Evolutionary conservation across 306 rosid species (phyloP), one percentile per base, ranked within the genome.

Genomic region (Arachis stenosperma): DNA sequence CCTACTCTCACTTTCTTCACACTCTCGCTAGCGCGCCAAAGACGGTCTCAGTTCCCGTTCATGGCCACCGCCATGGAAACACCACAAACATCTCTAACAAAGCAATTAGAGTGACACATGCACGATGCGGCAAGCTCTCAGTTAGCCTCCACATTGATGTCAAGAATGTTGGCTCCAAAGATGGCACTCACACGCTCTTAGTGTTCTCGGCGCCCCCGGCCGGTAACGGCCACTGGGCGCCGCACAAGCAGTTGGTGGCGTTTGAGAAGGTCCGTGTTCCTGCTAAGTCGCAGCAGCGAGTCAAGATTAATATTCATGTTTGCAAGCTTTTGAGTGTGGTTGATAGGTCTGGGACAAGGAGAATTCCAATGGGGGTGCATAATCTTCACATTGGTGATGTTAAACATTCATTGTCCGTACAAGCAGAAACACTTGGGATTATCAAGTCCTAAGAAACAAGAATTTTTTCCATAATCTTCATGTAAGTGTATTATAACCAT

Each of bases 321-420:
- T 92, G 98, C 75, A 92, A 90, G 81, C 71, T 51, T 40, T 75
- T 92, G 1, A 92, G 98, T n/a, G 92, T 88, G 3, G 98, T 92
- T 78, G 98, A 92, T 58, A 79, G 55, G 58, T 79, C 83, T 2
- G 96, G 96, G 42, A 83, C 80, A 44, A 73, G 96, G 68, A 85
- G 98, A 70, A 85, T 92, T 63, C 92, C 90, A 3, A 46, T 92
- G 89, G 96, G 98, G 0, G 70, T 76, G 22, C 94, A 92, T 39
- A 63, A 43, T 61, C 69, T 92, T 77, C 87, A 90, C 64, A 73
- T 88, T 64, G 90, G 90, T 1, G 81, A 84, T 47, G 44, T 77
- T 44, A 74, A 75, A 40, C 97, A 86, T 67, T 76, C 84, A 2
- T 9, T 88, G 0, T 78, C 91, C 1, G 85, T 92, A 51, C 84